phyloP scores from a whole-genome alignment of 75 land plant species.

The Gnetum montanum region DNA sequence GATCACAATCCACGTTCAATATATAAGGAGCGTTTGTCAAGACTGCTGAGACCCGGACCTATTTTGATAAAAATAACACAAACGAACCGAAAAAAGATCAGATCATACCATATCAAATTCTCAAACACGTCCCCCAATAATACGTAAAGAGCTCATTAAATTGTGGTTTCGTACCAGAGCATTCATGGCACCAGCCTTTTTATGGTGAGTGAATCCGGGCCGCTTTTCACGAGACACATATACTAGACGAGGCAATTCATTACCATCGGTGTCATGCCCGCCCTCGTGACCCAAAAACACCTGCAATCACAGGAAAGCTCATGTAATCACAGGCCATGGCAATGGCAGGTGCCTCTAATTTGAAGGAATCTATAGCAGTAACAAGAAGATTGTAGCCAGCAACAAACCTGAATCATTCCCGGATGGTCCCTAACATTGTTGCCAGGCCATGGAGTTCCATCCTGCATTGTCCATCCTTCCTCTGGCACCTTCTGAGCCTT shows the following conservation, averaged over 20 bases:
- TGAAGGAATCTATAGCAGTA: background rate
- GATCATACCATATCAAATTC: background rate
- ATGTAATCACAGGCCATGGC: no score
- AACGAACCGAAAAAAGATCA: background rate
- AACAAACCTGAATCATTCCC: constrained; percentile 67
- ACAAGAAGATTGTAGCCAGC: background rate
- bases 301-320: constrained; percentile 12
- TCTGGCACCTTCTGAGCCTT: constrained; percentile 66
- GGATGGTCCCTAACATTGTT: constrained; percentile 69
- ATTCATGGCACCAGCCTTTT: constrained; percentile 91
- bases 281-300: constrained; percentile 74
- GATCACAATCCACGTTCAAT: constrained; percentile 83
- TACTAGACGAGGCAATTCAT: constrained; percentile 64
- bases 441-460: constrained; percentile 78
- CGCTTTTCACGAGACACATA: constrained; percentile 90
- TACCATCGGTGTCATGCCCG: constrained; percentile 55
- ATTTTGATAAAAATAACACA: background rate
- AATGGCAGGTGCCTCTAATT: background rate
- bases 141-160: no score
- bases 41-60: constrained; percentile 79
- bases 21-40: constrained; percentile 82
- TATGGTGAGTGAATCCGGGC: constrained; percentile 79
- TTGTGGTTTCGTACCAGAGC: constrained; percentile 61
- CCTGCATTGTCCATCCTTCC: constrained; percentile 80
- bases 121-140: background rate